These are phyloP conservation scores for Venturia oleaginea DNA, from an alignment of 2,329 filamentous ascomycete species.

Conservation along the genomic window DNA sequence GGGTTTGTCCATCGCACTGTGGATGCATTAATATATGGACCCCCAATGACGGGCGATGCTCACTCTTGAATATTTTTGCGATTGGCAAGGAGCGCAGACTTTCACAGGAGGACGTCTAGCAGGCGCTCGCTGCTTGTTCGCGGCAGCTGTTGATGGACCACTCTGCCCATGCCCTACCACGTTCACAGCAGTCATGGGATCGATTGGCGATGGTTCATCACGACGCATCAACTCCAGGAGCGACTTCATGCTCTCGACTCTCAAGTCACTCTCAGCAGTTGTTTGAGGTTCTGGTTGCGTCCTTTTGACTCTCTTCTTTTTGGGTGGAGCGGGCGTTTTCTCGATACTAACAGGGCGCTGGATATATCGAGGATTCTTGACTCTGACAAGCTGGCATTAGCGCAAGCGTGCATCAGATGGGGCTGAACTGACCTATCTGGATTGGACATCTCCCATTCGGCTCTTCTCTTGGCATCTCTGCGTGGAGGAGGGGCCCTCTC, in stretches of 20 bases:
- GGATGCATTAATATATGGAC: not conserved
- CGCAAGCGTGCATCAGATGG: not conserved
- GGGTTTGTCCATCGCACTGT: slow-evolving; percentile 28
- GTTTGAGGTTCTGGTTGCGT: slow-evolving; percentile 17
- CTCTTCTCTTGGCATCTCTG: slow-evolving; percentile 30
- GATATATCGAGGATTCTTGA: slow-evolving; percentile 8
- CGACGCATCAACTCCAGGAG: slow-evolving; percentile 28
- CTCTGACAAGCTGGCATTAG: not conserved
- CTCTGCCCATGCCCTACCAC: not conserved
- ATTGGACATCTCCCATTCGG: slow-evolving; percentile 26
- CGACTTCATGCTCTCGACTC: slow-evolving; percentile 28
- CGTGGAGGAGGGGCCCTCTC: slow-evolving; percentile 33
- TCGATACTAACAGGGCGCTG: slow-evolving; percentile 12
- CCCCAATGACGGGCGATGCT: not conserved
- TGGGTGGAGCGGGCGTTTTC: slow-evolving; percentile 12
- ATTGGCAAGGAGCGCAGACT: slow-evolving; percentile 11
- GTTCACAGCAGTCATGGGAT: not conserved
- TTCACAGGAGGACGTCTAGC: not conserved
- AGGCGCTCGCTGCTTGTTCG: not conserved
- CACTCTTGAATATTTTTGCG: not conserved
- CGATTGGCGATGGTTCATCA: slow-evolving; percentile 12
- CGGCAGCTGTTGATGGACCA: not conserved
- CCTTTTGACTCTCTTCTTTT: slow-evolving; percentile 19
- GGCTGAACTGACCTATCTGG: slow-evolving; percentile 21
- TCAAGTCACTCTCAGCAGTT: slow-evolving; percentile 29